Base-by-base conservation (phyloP, 2,329 filamentous ascomycete genomes). In the Shiraia sp. region DNA sequence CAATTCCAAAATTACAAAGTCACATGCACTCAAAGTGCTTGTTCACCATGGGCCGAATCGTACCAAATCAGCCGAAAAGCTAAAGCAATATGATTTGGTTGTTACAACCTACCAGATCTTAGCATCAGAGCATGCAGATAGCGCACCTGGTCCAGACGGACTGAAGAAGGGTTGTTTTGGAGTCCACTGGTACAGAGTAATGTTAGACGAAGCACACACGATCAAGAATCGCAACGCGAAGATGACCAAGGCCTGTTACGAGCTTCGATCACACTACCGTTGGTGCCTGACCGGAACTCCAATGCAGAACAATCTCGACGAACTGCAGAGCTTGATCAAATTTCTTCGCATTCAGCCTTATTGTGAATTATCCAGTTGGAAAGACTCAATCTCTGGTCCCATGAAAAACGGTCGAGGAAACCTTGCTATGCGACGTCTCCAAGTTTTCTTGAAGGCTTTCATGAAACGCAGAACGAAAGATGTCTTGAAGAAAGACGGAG, bases 401-500 rank as follows among this genome's bases (percentile, higher is more conserved):
- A 82, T 99, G 80, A 95, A 92, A 73, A 89, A 87, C 47, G 91
- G 91, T 6, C 86, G 87, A 47, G 93, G 92, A 9, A 88, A 91
- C 39, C 80, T 97, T 43, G 92, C 93, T 12, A 95, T 99, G 66
- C 81, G 85, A 36, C 82, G 93, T 31, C 75, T 99, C 23, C 90
- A 96, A 55, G 83, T 87, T 42, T 83, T 95, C 47, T 75, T 99
- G 3, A 86, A 88, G 40, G 92, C 90, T 40, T 96, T 96, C 73
- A 99, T 99, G 93, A 96, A 97, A 75, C 85, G 93, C n/a, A 84
- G 93, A 29, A 97, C 91, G 7, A 99, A 99, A 71, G 90, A 96
- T 15, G 89, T 99, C n/a, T 74, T 99, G 47, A 96, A 93, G 71
- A 80, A 90, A 56, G 89, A 89, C 9, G 88, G 89, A 9, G 89